Percentiles rank a stretch among this genome's conserved stretches.
These are phyloP conservation scores for Microthlaspi erraticum DNA, from an alignment of 345 rosid genomes.

Conservation along the genomic window DNA sequence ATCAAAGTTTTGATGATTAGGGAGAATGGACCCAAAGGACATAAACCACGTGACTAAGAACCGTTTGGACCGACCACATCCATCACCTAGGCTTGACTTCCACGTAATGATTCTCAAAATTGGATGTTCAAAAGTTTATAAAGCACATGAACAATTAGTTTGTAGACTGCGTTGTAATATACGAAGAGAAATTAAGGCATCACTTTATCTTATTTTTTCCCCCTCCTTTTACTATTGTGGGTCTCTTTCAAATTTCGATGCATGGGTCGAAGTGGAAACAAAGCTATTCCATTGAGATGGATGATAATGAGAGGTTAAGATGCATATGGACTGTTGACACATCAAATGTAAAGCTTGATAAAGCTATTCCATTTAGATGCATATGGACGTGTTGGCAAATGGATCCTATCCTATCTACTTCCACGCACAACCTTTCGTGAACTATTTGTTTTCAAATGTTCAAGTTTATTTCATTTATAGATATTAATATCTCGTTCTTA, in stretches of 20 bases:
- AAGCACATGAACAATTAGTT: slow-evolving; percentile 30
- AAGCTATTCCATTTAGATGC: neutral
- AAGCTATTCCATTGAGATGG: slow-evolving; percentile 27
- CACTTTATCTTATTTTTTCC: neutral
- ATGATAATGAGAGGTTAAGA: slow-evolving; percentile 26
- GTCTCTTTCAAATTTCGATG: slow-evolving; percentile 36
- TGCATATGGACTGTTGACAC: slow-evolving; percentile 24
- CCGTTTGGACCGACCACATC: slow-evolving; percentile 41
- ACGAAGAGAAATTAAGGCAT: slow-evolving; percentile 24
- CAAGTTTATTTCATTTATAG: no score
- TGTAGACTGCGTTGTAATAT: neutral
- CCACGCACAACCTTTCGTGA: no score
- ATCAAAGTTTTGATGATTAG: slow-evolving; percentile 42
- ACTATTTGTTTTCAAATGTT: no score
- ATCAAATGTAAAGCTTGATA: slow-evolving; percentile 12
- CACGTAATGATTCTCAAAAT: slow-evolving; percentile 32
- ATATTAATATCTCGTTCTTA: no score
- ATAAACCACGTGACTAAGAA: slow-evolving; percentile 42
- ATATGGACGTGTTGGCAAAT: no score
- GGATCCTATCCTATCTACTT: no score
- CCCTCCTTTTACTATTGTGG: neutral
- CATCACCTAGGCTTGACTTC: slow-evolving; percentile 41
- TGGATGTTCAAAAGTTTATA: slow-evolving; percentile 16
- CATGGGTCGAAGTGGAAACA: slow-evolving; percentile 33
- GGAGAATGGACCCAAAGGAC: slow-evolving; percentile 42